Evolutionary conservation across 371 early-diverging fungal species (phyloP).

Genomic region (Mucor irregularis): DNA sequence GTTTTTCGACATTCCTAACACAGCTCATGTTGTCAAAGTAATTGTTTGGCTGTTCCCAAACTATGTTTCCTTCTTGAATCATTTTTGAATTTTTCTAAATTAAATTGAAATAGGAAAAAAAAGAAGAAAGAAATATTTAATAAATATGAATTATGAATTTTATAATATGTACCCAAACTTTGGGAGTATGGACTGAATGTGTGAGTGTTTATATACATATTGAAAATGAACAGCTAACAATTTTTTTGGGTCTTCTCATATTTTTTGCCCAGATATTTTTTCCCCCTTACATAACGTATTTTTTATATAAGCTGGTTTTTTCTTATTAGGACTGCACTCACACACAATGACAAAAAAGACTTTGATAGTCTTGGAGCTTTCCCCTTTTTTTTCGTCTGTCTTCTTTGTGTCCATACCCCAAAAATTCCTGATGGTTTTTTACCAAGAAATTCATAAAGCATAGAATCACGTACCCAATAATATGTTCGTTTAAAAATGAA

Average conservation of each 20-base stretch:
- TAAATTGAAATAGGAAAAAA: neutral
- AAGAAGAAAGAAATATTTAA: neutral
- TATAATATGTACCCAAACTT: neutral
- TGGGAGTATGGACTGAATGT: neutral
- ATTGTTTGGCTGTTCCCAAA: conserved; percentile 2
- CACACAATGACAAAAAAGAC: neutral
- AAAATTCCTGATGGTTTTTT: too few species aligned
- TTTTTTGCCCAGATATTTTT: neutral
- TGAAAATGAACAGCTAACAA: neutral
- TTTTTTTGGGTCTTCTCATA: too few species aligned
- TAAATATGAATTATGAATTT: neutral
- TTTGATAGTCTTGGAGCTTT: too few species aligned
- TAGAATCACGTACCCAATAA: too few species aligned
- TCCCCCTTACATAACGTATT: too few species aligned
- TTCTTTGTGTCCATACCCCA: too few species aligned
- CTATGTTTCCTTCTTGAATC: neutral
- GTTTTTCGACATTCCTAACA: neutral
- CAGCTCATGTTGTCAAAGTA: neutral
- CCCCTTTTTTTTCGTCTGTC: too few species aligned
- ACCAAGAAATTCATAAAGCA: too few species aligned
- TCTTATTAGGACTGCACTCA: neutral
- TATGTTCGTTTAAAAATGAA: too few species aligned
- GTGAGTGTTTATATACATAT: conserved; percentile 1
- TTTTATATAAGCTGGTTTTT: conserved; percentile 2
- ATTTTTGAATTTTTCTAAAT: neutral